A percentile compares a stretch with the other conserved stretches of the same genome.
Conservation (phyloP, 2,329 filamentous ascomycete genomes). For the Aureobasidium mangrovei region DNA sequence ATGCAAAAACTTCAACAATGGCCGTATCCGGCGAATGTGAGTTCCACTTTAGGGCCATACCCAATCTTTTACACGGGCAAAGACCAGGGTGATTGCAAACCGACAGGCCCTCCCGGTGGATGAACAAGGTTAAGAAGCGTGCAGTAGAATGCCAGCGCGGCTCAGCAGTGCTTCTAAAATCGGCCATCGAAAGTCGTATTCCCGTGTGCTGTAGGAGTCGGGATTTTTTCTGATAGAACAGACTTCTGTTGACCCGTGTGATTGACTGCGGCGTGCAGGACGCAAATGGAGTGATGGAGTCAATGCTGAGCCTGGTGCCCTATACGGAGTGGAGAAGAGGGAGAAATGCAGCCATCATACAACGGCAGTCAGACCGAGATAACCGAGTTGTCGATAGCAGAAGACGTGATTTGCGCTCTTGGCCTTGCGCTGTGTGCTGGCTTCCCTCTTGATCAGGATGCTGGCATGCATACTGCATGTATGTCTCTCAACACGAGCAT, state of each 20-base stretch:
- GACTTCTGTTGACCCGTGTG: too few relatives aligned
- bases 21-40: background rate
- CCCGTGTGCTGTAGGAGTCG: background rate
- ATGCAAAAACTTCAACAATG: background rate
- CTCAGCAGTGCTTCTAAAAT: background rate
- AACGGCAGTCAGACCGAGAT: background rate
- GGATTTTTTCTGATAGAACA: too few relatives aligned
- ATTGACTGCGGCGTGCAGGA: too few relatives aligned
- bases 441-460: too few relatives aligned
- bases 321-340: background rate
- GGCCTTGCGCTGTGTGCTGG: too few relatives aligned
- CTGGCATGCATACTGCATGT: too few relatives aligned
- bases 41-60: background rate
- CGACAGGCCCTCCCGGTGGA: too few relatives aligned
- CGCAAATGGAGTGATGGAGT: too few relatives aligned
- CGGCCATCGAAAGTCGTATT: background rate
- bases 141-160: background rate
- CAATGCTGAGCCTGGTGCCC: background rate
- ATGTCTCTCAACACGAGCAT: too few relatives aligned
- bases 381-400: background rate
- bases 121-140: background rate
- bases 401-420: background rate
- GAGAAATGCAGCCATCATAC: background rate
- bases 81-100: background rate
- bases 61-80: background rate